Base-by-base conservation (phyloP, 139 green algal genomes). In the Micromonas pusilla region DNA sequence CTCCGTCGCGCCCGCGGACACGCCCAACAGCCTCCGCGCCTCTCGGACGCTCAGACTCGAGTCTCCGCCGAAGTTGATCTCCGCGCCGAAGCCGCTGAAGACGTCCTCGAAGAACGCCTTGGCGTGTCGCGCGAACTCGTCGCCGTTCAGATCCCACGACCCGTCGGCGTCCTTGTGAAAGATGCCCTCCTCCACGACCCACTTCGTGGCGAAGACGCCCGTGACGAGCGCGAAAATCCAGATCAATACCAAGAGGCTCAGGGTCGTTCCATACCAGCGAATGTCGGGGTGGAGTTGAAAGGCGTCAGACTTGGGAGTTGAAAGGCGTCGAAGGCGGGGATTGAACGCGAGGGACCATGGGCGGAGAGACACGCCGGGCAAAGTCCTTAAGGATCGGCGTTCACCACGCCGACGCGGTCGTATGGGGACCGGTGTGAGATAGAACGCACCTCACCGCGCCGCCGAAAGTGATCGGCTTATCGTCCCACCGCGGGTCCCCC, bases 1-100 rank as follows among this genome's bases (percentile, higher is more conserved):
- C 21, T 84, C 79, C 53, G 38, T 80, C 26, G 83, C 83, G 60
- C 66, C 64, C 26, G 62, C n/a, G 38, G 67, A 26, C 30, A 57
- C 9, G 9, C 9, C 9, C 45, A 57, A 16, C 9, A 57, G 45
- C 45, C 9, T 16, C 45, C 45, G 9, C 9, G 45, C 45, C 45
- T 57, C 45, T 9, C 9, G 9, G 45, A 16, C 45, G 45, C 9
- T 57, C 9, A 57, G 9, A 9, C 45, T 16, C 9, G 45, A 57
- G 45, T 57, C n/a, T n/a, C n/a, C n/a, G n/a, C n/a, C 16, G 45
- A 57, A 57, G 45, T 57, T 9, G 16, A 23, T 16, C 9, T 23
- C 9, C 9, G 9, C 45, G 45, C 45, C 45, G 45, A 57, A 57
- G 45, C 45, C 45, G 45, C 9, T 16, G 45, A 57, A 57, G 9